phyloP scores from a whole-genome alignment of 2,329 filamentous ascomycete genomes.

The Pyricularia grisea region DNA sequence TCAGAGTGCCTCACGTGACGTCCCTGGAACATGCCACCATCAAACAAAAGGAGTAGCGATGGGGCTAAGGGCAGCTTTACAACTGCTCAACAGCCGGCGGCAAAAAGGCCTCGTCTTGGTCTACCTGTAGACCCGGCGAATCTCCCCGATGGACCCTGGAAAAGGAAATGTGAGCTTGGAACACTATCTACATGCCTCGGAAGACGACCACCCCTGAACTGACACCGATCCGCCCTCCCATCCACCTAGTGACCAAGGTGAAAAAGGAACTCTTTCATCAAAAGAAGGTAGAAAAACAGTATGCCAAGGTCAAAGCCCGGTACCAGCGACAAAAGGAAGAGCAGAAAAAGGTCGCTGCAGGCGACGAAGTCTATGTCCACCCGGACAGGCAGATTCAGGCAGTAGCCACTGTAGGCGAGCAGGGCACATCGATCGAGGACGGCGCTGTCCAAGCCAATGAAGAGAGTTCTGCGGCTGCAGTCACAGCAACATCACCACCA shows the following conservation, averaged over 20 bases:
- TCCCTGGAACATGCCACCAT: not conserved
- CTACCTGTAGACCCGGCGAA: constrained; percentile 86
- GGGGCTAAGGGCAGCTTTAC: not conserved
- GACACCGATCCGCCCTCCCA: not conserved
- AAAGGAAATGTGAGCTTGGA: not conserved
- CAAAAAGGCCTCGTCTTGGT: constrained; percentile 53
- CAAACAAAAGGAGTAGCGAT: not conserved
- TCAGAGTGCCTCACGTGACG: not conserved
- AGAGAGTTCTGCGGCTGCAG: not conserved
- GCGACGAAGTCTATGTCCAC: constrained; percentile 19
- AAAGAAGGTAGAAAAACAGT: constrained; percentile 86
- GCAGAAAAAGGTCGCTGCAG: not conserved
- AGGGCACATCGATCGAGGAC: not conserved
- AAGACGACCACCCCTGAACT: not conserved
- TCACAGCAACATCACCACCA: not conserved
- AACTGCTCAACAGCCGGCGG: not conserved
- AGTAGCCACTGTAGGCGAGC: no score
- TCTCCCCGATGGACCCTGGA: constrained; percentile 42
- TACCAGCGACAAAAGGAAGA: constrained; percentile 14
- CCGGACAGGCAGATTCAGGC: constrained; percentile 26
- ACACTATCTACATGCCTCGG: not conserved
- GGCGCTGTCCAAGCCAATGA: not conserved
- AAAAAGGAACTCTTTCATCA: constrained; percentile 84
- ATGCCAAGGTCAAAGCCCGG: constrained; percentile 72
- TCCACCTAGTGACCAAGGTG: constrained; percentile 40